A percentile compares a stretch with the other conserved stretches of the same genome.
Conservation (phyloP, 306 rosid genomes). For the Oxytropis ochrocephala region DNA sequence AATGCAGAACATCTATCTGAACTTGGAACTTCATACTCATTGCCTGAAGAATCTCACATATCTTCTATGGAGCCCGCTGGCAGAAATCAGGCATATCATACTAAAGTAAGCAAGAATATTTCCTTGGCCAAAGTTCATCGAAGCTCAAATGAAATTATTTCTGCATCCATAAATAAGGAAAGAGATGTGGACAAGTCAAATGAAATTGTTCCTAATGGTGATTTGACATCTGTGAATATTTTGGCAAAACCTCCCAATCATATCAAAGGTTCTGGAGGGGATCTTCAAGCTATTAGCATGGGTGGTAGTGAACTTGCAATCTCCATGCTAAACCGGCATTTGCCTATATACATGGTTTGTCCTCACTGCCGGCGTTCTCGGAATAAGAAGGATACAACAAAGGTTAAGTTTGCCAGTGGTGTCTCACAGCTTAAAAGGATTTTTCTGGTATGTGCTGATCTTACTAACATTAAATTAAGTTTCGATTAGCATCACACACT, state of each 20-base stretch:
- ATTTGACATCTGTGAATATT: conserved; percentile 28
- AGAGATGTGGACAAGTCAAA: conserved; percentile 45
- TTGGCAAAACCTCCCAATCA: conserved; percentile 28
- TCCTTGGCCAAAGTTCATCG: conserved; percentile 46
- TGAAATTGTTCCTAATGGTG: conserved; percentile 39
- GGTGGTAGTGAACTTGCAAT: conserved; percentile 58
- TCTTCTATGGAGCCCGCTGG: conserved; percentile 34
- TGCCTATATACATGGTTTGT: conserved; percentile 84
- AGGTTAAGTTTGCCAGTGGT: conserved; percentile 65
- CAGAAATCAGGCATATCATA: conserved; percentile 33
- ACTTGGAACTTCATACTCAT: conserved; percentile 53
- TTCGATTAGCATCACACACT: conserved; percentile 1
- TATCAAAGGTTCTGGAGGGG: conserved; percentile 43
- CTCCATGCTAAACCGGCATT: conserved; percentile 63
- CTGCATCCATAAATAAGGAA: conserved; percentile 38
- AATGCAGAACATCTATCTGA: conserved; percentile 65
- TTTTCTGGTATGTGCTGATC: conserved; percentile 60
- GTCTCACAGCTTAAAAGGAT: conserved; percentile 90
- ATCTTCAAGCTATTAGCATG: conserved; percentile 39
- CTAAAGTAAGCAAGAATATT: conserved; percentile 42
- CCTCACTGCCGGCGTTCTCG: conserved; percentile 73
- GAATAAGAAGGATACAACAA: conserved; percentile 49
- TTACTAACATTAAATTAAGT: conserved; percentile 14
- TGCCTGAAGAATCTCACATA: conserved; percentile 49
- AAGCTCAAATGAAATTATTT: conserved; percentile 40